Evolutionary conservation across 768 basidiomycete species (phyloP).

Genomic region (Calocera viscosa): DNA sequence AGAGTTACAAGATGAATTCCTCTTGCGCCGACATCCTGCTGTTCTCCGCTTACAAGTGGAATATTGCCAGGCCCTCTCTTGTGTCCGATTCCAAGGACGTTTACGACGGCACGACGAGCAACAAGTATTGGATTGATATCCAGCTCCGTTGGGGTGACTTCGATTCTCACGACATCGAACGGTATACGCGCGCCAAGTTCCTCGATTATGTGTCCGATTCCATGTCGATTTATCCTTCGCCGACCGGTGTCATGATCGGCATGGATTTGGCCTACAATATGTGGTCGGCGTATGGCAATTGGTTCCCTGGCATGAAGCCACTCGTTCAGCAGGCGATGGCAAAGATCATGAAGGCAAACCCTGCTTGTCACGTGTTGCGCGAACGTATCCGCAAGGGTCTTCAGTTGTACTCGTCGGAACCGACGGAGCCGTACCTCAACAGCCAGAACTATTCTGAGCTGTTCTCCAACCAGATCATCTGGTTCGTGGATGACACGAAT

Average conservation of each 20-base stretch:
- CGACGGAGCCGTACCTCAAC: conserved; percentile 97
- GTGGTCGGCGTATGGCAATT: conserved; percentile 97
- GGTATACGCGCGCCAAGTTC: conserved; percentile 98
- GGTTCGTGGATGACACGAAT: conserved; percentile 99
- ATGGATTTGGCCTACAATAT: conserved; percentile 98
- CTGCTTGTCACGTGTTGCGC: conserved; percentile 89
- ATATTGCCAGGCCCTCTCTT: conserved; percentile 89
- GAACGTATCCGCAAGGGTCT: conserved; percentile 98
- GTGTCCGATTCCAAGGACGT: conserved; percentile 94
- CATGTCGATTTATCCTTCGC: conserved; percentile 98
- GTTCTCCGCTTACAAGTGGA: conserved; percentile 98
- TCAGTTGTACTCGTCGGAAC: conserved; percentile 96
- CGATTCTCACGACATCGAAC: conserved; percentile 96
- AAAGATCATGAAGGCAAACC: conserved; percentile 99
- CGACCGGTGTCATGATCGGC: conserved; percentile 96
- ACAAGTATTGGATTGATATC: conserved; percentile 98
- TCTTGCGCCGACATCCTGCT: conserved; percentile 97
- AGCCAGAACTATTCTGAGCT: conserved; percentile 95
- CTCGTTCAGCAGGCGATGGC: conserved; percentile 98
- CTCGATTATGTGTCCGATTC: conserved; percentile 95
- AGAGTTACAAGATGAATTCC: conserved; percentile 99
- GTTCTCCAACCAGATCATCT: conserved; percentile 97
- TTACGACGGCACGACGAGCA: conserved; percentile 92
- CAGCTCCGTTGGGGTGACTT: conserved; percentile 97
- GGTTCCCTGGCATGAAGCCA: conserved; percentile 98